Percentiles rank a stretch among this genome's conserved stretches.
Conservation (phyloP, 495 filamentous ascomycete species). For the Eremomyces bilateralis region DNA sequence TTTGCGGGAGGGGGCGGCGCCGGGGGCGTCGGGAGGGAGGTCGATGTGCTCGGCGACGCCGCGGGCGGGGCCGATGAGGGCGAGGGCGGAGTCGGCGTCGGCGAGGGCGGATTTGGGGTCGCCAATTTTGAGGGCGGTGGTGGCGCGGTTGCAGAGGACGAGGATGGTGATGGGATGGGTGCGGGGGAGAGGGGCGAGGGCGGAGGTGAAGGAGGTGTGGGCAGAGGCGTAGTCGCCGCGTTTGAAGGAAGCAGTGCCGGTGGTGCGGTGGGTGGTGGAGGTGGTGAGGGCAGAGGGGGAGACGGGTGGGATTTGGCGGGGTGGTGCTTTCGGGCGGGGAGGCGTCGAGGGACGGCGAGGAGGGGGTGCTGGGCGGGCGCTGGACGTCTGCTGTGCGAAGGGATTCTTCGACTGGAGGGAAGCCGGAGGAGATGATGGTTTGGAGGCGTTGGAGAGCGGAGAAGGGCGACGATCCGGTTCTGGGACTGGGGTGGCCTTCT, state of each 20-base stretch:
- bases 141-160: slow-evolving; percentile 74
- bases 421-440: slow-evolving; percentile 2
- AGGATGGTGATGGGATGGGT: slow-evolving; percentile 72
- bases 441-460: slow-evolving; percentile 3
- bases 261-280: slow-evolving; percentile 52
- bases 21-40: no score
- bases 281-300: slow-evolving; percentile 44
- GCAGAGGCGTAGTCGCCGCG: slow-evolving; percentile 77
- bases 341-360: slow-evolving; percentile 8
- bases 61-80: slow-evolving; percentile 52
- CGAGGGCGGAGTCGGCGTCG: slow-evolving; percentile 65
- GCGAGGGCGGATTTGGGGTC: slow-evolving; percentile 65
- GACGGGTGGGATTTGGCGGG: slow-evolving; percentile 43
- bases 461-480: no score
- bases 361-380: slow-evolving; percentile 9
- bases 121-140: slow-evolving; percentile 73
- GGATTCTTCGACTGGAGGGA: slow-evolving; percentile 5
- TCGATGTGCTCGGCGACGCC: slow-evolving; percentile 65
- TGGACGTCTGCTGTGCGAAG: slow-evolving; percentile 6
- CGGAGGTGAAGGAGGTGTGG: slow-evolving; percentile 56
- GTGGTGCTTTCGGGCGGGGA: slow-evolving; percentile 25
- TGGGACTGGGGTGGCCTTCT: slow-evolving; percentile 33
- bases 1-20: slow-evolving; percentile 42
- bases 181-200: slow-evolving; percentile 49
- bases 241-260: slow-evolving; percentile 76